Evolutionary conservation across 768 basidiomycete species (phyloP).

Genomic region (Xanthoconium stramineum): DNA sequence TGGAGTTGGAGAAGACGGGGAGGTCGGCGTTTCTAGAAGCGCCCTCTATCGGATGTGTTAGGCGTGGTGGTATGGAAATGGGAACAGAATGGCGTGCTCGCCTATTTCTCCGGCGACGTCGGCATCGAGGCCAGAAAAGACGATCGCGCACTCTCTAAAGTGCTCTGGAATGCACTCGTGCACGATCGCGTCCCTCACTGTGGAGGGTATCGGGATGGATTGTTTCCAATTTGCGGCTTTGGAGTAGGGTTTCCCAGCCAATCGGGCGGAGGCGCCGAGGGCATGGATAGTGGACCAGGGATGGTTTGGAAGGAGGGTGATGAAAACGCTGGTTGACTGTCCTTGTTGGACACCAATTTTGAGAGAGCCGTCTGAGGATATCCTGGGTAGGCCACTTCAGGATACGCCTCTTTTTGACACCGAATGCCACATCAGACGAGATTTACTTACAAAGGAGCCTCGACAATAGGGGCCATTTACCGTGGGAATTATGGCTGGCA

Average conservation of each 20-base stretch:
- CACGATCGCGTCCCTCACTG: no score
- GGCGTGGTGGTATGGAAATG: no score
- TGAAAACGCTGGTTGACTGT: conserved; percentile 96
- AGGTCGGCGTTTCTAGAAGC: conserved; percentile 86
- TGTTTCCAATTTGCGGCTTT: conserved; percentile 89
- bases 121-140: conserved; percentile 95
- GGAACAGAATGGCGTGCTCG: conserved; percentile 29
- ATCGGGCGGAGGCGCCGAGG: conserved; percentile 85
- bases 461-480: conserved; percentile 1
- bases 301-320: conserved; percentile 79
- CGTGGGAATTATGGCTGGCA: conserved; percentile 13
- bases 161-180: no score
- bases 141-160: no score
- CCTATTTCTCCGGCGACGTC: conserved; percentile 96
- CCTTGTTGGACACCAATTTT: conserved; percentile 81
- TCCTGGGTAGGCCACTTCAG: no score
- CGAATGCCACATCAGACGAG: not conserved
- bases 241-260: conserved; percentile 78
- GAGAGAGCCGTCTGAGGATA: conserved; percentile 22
- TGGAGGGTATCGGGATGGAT: conserved; percentile 69
- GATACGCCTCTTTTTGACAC: no score
- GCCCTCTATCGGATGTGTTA: conserved; percentile 43
- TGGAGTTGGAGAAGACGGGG: conserved; percentile 95
- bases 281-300: conserved; percentile 88
- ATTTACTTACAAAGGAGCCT: no score